Base-by-base conservation (phyloP, 2,329 filamentous ascomycete genomes). In the Cercospora sp. region DNA sequence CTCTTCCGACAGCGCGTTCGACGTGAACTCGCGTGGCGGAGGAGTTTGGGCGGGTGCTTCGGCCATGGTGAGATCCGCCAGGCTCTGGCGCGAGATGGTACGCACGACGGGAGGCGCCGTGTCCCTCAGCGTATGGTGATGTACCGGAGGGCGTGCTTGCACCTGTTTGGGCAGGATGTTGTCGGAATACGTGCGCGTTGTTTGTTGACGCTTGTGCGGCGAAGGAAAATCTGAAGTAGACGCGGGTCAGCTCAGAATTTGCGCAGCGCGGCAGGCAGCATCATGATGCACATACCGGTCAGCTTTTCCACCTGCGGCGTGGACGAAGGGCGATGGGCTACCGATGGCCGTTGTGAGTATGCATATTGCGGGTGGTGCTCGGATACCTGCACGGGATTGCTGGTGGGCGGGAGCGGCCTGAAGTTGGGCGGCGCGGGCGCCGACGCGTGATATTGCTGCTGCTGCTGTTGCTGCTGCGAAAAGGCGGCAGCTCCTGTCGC, bases 301-400 rank as follows among this genome's bases (percentile, higher is more conserved):
- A 84, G 73, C 66, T 81, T 80, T 66, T 84, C 82, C 81, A 84
- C 83, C 57, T 81, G 79, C 32, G 81, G 79, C 16, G 80, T 84
- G 26, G 82, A 84, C 1, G 79, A 77, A 49, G 80, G 79, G 7
- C 81, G 77, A 69, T 79, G 79, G 40, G 74, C 69, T 49, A 75
- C 72, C 37, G 66, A 57, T 10, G 76, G 74, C 49, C 72, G 71
- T 18, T 69, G 66, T 30, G 61, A 49, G 67, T 72, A 62, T 49
- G 37, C 68, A 69, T 73, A 71, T 10, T 63, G 62, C 43, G 61
- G 63, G 24, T 30, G 59, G 34, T 34, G 60, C 13, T 45, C 28
- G n/a, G 67, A 21, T 10, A 40, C 16, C 49, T 59, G 63, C n/a
- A 63, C 59, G n/a, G 72, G 72, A 61, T 71, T 67, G 67, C 71